Evolutionary conservation across 306 rosid genomes (phyloP).

Genomic region (Ammopiptanthus mongolicus): DNA sequence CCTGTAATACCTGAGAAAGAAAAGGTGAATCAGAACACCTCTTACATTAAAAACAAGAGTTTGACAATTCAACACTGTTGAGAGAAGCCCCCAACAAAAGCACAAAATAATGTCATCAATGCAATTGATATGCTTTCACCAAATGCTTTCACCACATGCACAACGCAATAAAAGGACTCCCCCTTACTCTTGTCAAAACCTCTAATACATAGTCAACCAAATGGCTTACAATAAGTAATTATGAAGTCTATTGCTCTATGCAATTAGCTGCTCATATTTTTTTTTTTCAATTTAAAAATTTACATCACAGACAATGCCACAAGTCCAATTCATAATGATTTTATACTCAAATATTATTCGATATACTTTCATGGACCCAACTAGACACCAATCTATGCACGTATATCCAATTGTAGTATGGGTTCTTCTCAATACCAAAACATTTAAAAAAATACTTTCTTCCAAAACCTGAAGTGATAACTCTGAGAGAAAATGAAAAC

Average conservation of each 20-base stretch:
- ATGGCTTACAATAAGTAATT: neutral
- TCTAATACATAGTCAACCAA: neutral
- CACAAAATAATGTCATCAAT: neutral
- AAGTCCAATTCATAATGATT: neutral
- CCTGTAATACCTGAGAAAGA: constrained; percentile 77
- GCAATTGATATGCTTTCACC: neutral
- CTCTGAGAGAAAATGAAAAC: constrained; percentile 31
- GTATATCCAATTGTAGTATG: neutral
- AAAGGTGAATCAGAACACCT: constrained; percentile 7
- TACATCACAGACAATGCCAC: neutral
- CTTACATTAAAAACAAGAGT: neutral
- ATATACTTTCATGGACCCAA: neutral
- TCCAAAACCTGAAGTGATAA: neutral
- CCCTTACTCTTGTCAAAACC: neutral
- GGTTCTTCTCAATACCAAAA: neutral
- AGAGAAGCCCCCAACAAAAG: neutral
- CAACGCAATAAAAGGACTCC: too few relatives aligned
- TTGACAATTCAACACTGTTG: neutral
- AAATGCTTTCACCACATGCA: too few relatives aligned
- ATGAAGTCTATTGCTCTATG: neutral
- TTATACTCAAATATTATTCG: neutral
- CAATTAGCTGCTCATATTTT: neutral
- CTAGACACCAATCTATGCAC: neutral
- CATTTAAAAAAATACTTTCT: neutral
- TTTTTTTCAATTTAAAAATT: neutral